Evolutionary conservation across 1,139 yeast genomes (phyloP).

Genomic region (Dujonia santamariae): DNA sequence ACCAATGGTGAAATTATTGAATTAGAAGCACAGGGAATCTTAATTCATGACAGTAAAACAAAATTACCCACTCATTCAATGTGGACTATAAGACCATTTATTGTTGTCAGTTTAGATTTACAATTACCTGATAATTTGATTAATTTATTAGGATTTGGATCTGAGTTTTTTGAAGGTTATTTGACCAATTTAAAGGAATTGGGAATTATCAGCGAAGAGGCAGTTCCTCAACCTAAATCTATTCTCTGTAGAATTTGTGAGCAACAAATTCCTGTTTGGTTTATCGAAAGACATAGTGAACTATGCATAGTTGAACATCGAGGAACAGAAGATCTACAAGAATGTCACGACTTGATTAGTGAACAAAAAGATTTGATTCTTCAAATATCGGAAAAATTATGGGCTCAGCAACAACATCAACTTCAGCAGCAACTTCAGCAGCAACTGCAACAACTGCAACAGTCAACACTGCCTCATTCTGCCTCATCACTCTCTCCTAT

Average conservation of each 20-base stretch:
- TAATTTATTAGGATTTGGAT: conserved; percentile 82
- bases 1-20: conserved; percentile 64
- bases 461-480: conserved; percentile 3
- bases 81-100: conserved; percentile 88
- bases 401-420: conserved; percentile 20
- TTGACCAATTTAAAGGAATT: conserved; percentile 59
- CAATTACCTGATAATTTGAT: conserved; percentile 67
- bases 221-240: conserved; percentile 72
- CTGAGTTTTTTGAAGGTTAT: conserved; percentile 78
- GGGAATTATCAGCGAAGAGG: conserved; percentile 58
- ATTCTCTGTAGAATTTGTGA: conserved; percentile 93
- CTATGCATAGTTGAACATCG: conserved; percentile 84
- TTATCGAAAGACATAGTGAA: conserved; percentile 89
- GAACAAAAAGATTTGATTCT: conserved; percentile 66
- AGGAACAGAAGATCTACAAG: conserved; percentile 74
- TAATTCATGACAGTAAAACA: conserved; percentile 64
- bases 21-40: conserved; percentile 93
- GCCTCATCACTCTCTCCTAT: conserved; percentile 13
- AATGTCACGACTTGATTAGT: conserved; percentile 69
- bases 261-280: conserved; percentile 91
- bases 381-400: conserved; percentile 39
- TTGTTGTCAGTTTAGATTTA: conserved; percentile 58
- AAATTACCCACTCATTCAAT: conserved; percentile 77
- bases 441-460: conserved; percentile 11
- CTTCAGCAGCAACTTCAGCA: conserved; percentile 6